Evolutionary conservation across 2,329 filamentous ascomycete genomes (phyloP), one percentile per base, ranked within the genome.

Genomic region (Botrytis medusae): DNA sequence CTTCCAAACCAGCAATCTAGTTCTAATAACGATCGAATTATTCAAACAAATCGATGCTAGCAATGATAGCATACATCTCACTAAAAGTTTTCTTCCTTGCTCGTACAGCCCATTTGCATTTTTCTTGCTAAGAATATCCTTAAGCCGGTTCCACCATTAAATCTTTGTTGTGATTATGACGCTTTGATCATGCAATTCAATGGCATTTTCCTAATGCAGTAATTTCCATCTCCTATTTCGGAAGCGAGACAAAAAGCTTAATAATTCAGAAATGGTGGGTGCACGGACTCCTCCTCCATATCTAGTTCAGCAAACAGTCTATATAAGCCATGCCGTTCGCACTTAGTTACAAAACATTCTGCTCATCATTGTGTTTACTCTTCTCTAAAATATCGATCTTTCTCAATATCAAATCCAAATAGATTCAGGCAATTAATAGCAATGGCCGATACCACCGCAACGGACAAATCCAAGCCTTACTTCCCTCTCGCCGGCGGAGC

Each of bases 401-500:
- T 2, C 4, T 14, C 14, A 57, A 29, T 14, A 20, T 7, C 9
- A 4, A 37, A n/a, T 29, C 7, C 22, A 22, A 42, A 18, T 2
- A 29, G 1, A 25, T 1, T 9, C 29, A 16, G 9, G 25, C 16
- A 46, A 9, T 34, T 2, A 34, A 34, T 14, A 46, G 32, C 6
- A 25, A 72, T 67, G 44, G 37, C 61, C 20, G 4, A 51, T 29
- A 22, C 7, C 12, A 37, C n/a, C 16, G 6, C 22, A 25, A 44
- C 61, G 14, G 62, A 57, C 2, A 32, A n/a, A 29, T 44, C 71
- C 25, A 80, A 81, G 61, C 74, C 81, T 34, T 81, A 81, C 75
- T 77, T 87, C 68, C 84, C 84, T 18, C 76, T 83, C 0, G 79
- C 83, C 14, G 80, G 83, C 32, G n/a, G 77, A 1, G 81, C 81